phyloP scores from a whole-genome alignment of 164 flowering plant species.

The Macadamia integrifolia region DNA sequence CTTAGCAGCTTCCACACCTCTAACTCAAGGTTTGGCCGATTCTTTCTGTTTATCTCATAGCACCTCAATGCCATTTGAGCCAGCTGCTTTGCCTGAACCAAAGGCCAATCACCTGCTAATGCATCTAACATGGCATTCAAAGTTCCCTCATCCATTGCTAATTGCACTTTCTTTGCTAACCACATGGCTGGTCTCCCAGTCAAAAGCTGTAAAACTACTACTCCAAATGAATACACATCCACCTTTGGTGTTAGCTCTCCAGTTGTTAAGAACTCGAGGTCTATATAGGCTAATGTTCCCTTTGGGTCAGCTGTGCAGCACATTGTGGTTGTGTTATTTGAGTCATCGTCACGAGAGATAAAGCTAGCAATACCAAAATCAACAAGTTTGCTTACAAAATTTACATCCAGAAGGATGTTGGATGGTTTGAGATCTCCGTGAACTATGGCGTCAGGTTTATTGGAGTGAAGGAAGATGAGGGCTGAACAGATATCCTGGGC shows the following conservation, averaged over 20 bases:
- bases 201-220: constrained; percentile 57
- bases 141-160: constrained; percentile 51
- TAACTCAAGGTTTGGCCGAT: constrained; percentile 60
- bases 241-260: constrained; percentile 74
- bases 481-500: constrained; percentile 56
- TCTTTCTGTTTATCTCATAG: constrained; percentile 40
- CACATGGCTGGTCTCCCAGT: constrained; percentile 66
- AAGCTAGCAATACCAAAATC: constrained; percentile 39
- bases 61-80: constrained; percentile 73
- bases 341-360: constrained; percentile 14
- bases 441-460: constrained; percentile 26
- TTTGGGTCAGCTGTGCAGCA: constrained; percentile 39
- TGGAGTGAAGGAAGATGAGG: constrained; percentile 58
- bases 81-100: constrained; percentile 76
- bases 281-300: constrained; percentile 69
- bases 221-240: constrained; percentile 83
- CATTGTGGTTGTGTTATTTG: not conserved
- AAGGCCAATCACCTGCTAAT: constrained; percentile 89
- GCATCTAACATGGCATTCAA: constrained; percentile 54
- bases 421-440: constrained; percentile 63
- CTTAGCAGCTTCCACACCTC: constrained; percentile 71
- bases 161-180: constrained; percentile 54
- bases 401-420: constrained; percentile 55
- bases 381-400: constrained; percentile 45
- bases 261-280: constrained; percentile 64